These are phyloP conservation scores for Globisporangium carolinianum DNA, from an alignment of 352 stramenopile species.

Conservation along the genomic window DNA sequence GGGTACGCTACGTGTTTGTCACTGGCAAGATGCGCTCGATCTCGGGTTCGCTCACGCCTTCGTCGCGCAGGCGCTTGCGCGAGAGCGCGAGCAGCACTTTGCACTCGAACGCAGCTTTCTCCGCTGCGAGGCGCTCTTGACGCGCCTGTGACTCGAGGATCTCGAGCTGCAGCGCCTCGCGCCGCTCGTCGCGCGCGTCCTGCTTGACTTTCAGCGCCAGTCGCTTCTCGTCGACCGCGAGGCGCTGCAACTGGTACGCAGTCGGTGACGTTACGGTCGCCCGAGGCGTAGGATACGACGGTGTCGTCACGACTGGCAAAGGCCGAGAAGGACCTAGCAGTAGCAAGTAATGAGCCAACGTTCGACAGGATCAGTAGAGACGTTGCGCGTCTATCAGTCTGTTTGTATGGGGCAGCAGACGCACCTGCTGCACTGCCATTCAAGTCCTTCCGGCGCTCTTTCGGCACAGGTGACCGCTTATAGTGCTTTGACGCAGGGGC, in stretches of 20 bases:
- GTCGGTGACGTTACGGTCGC: slow-evolving; percentile 1
- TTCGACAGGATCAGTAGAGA: too few relatives aligned
- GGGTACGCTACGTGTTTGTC: background rate
- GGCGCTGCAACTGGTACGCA: slow-evolving; percentile 22
- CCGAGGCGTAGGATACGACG: too few relatives aligned
- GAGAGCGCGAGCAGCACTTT: slow-evolving; percentile 43
- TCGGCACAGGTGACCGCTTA: too few relatives aligned
- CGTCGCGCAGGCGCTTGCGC: slow-evolving; percentile 42
- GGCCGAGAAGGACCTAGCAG: too few relatives aligned
- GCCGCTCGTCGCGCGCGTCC: slow-evolving; percentile 31
- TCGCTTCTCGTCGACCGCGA: slow-evolving; percentile 58
- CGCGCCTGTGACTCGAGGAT: slow-evolving; percentile 39
- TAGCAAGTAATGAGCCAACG: too few relatives aligned
- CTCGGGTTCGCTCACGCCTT: slow-evolving; percentile 40
- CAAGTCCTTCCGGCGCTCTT: too few relatives aligned
- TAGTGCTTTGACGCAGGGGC: too few relatives aligned
- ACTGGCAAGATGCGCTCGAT: slow-evolving; percentile 43
- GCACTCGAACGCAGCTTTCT: slow-evolving; percentile 39
- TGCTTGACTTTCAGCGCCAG: slow-evolving; percentile 39
- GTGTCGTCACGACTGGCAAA: too few relatives aligned
- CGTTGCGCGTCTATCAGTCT: too few relatives aligned
- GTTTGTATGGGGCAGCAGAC: too few relatives aligned
- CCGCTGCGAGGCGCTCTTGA: slow-evolving; percentile 24
- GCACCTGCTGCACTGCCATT: too few relatives aligned
- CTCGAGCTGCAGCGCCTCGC: slow-evolving; percentile 32